Percentiles rank a stretch among this genome's conserved stretches.
Evolutionary conservation across 1,284 basidiomycete genomes (phyloP).

Genomic region (Amylostereum chailletii): DNA sequence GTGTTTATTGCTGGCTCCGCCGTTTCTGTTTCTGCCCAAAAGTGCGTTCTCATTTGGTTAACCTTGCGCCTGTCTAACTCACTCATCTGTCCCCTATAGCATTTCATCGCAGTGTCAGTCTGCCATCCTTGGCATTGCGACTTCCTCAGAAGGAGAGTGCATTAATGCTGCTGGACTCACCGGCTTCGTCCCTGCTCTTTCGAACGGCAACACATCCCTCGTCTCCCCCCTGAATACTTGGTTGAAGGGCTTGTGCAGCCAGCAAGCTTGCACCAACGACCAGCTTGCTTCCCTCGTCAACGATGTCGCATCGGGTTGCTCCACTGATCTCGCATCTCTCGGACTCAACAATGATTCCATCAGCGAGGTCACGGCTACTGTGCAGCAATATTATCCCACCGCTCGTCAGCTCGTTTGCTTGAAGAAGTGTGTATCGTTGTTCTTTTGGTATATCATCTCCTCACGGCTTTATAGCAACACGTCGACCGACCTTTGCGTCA

Average conservation of each 20-base stretch:
- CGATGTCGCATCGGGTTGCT: slow-evolving; percentile 45
- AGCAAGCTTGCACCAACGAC: slow-evolving; percentile 46
- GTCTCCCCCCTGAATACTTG: slow-evolving; percentile 45
- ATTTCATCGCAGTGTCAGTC: slow-evolving; percentile 30
- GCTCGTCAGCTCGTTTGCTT: slow-evolving; percentile 43
- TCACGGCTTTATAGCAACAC: slow-evolving; percentile 21
- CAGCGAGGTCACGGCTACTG: slow-evolving; percentile 23
- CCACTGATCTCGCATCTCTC: slow-evolving; percentile 31
- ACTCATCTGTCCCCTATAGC: background rate
- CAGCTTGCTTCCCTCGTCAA: slow-evolving; percentile 39
- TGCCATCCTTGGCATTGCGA: slow-evolving; percentile 26
- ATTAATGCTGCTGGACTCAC: slow-evolving; percentile 39
- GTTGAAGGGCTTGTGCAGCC: slow-evolving; percentile 47
- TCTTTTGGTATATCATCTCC: background rate
- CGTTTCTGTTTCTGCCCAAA: slow-evolving; percentile 34
- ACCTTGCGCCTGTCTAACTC: background rate
- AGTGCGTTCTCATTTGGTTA: slow-evolving; percentile 24
- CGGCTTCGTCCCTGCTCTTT: slow-evolving; percentile 27
- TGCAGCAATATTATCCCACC: slow-evolving; percentile 40
- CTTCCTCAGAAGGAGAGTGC: slow-evolving; percentile 40
- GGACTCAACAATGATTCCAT: slow-evolving; percentile 22
- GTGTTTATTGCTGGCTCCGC: slow-evolving; percentile 26
- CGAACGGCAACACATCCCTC: slow-evolving; percentile 31
- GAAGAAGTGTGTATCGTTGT: slow-evolving; percentile 37
- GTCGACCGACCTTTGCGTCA: slow-evolving; percentile 39